A percentile compares a stretch with the other conserved stretches of the same genome.
phyloP scores from a whole-genome alignment of 1,139 yeast genomes.

The Blastobotrys ciferrii region DNA sequence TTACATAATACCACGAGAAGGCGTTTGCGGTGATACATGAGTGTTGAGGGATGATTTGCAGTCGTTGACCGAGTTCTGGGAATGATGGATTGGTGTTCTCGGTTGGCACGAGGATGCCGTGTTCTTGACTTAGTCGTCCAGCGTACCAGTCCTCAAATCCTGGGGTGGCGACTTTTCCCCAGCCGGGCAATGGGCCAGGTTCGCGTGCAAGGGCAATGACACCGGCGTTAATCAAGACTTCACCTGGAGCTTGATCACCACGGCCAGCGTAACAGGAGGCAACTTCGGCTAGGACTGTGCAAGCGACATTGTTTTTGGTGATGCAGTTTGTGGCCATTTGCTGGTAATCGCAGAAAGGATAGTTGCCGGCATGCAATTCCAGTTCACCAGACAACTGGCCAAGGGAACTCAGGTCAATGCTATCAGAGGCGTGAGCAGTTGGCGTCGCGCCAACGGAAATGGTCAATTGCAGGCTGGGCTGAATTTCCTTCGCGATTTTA shows the following conservation, averaged over 20 bases:
- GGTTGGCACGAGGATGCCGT: constrained; percentile 52
- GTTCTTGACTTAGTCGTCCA: constrained; percentile 55
- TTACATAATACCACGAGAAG: constrained; percentile 56
- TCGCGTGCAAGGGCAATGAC: constrained; percentile 70
- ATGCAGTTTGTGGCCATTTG: constrained; percentile 69
- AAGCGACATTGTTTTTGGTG: constrained; percentile 48
- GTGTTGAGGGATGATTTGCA: constrained; percentile 67
- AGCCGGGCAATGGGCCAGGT: constrained; percentile 47
- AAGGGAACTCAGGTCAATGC: constrained; percentile 34
- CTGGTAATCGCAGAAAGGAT: constrained; percentile 69
- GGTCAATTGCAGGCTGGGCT: constrained; percentile 37
- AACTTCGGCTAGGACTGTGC: constrained; percentile 61
- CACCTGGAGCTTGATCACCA: constrained; percentile 51
- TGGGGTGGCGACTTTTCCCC: constrained; percentile 45
- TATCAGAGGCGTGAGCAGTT: constrained; percentile 63
- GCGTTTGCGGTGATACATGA: constrained; percentile 70
- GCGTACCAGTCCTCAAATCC: constrained; percentile 49
- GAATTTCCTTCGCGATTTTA: constrained; percentile 30
- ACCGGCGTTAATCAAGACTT: constrained; percentile 69
- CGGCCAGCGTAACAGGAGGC: constrained; percentile 58
- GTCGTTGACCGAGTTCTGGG: constrained; percentile 50
- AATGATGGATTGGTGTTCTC: constrained; percentile 40
- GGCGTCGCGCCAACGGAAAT: constrained; percentile 80
- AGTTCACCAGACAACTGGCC: constrained; percentile 38
- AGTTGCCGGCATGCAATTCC: constrained; percentile 80